Evolutionary conservation across 2,329 filamentous ascomycete species (phyloP).

Genomic region (Leptographium wingfieldii): DNA sequence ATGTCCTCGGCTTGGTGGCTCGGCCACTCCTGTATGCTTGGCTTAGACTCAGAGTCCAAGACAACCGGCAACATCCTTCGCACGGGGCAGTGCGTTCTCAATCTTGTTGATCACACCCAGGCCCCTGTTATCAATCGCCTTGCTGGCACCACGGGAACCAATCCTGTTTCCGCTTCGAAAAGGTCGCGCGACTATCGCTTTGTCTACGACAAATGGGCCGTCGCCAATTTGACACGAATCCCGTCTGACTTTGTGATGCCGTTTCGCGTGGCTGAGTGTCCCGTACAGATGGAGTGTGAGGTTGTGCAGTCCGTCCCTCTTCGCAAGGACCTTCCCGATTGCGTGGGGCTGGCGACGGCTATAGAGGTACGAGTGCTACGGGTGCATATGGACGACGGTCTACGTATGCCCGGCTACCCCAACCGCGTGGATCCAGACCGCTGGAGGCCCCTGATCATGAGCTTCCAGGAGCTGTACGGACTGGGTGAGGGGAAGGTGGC

Average conservation of each 20-base stretch:
- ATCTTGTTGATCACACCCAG: neutral
- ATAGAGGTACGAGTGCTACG: neutral
- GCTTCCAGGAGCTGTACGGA: neutral
- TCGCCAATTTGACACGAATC: neutral
- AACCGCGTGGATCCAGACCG: neutral
- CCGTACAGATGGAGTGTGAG: neutral
- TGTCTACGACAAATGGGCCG: neutral
- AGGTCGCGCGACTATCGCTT: neutral
- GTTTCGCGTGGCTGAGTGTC: neutral
- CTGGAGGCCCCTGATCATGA: neutral
- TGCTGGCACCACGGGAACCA: neutral
- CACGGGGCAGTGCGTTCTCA: neutral
- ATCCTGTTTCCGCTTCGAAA: neutral
- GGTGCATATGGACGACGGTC: neutral
- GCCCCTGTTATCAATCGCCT: neutral
- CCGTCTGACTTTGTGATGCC: neutral
- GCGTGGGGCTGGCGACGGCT: neutral
- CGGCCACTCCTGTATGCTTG: neutral
- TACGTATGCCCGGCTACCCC: neutral
- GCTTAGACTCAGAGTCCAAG: neutral
- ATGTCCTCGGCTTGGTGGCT: neutral
- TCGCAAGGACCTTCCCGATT: neutral
- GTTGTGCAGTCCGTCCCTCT: neutral
- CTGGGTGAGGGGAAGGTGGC: neutral
- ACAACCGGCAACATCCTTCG: neutral